These are phyloP conservation scores for Colletotrichum euphorbiae DNA, from an alignment of 2,329 filamentous ascomycete genomes.

Conservation along the genomic window DNA sequence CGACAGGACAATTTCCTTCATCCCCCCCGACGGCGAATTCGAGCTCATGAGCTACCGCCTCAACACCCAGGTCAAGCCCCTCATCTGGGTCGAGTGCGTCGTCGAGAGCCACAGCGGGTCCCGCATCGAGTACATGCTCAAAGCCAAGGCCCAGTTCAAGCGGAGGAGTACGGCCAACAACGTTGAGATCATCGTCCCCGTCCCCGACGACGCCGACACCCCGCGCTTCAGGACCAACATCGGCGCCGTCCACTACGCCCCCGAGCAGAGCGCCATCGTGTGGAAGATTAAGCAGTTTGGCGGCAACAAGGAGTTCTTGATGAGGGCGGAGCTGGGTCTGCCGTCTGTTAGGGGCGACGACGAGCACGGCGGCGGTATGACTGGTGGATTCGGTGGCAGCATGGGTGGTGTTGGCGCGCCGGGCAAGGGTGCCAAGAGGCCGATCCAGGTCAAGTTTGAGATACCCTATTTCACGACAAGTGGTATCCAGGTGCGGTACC, in stretches of 20 bases:
- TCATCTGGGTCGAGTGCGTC: conserved; percentile 99
- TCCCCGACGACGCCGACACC: conserved; percentile 96
- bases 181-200: conserved; percentile 96
- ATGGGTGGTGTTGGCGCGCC: conserved; percentile 88
- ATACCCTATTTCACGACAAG: conserved; percentile 99
- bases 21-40: conserved; percentile 97
- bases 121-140: conserved; percentile 98
- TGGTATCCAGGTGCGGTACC: conserved; percentile 96
- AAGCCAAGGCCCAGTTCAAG: conserved; percentile 98
- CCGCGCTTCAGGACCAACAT: conserved; percentile 98
- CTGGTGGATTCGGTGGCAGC: conserved; percentile 93
- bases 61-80: conserved; percentile 97
- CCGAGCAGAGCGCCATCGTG: conserved; percentile 96
- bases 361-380: conserved; percentile 96
- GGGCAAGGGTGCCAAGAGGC: conserved; percentile 88
- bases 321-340: conserved; percentile 95
- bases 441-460: conserved; percentile 99
- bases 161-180: conserved; percentile 98
- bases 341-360: conserved; percentile 96
- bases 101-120: conserved; percentile 96
- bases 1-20: conserved; percentile 98
- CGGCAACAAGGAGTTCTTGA: conserved; percentile 97
- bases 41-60: conserved; percentile 99
- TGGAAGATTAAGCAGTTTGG: conserved; percentile 99
- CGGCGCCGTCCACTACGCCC: conserved; percentile 95